phyloP scores from a whole-genome alignment of 148 eudicot species.

The Mesembryanthemum crystallinum region DNA sequence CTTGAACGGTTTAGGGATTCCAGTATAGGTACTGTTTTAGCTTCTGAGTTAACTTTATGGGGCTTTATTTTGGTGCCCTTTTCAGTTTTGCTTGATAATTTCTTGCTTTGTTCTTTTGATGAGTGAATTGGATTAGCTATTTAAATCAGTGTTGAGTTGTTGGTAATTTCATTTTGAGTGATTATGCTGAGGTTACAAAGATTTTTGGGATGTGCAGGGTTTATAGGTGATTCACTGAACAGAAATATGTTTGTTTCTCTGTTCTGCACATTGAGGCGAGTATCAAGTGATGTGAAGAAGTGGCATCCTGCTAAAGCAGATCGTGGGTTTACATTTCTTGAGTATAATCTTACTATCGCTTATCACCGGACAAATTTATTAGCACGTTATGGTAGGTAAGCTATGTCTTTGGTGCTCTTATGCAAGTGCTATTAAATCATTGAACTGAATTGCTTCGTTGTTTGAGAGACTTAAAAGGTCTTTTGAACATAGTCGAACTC shows the following conservation, averaged over 20 bases:
- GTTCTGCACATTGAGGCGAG: constrained; percentile 67
- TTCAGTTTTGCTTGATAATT: neutral
- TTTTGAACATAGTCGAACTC: neutral
- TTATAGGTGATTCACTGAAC: constrained; percentile 94
- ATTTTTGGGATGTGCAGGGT: constrained; percentile 72
- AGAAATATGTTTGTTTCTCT: constrained; percentile 98
- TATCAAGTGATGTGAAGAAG: constrained; percentile 71
- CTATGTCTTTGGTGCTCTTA: constrained; percentile 20
- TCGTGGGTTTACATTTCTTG: constrained; percentile 85
- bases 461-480: neutral
- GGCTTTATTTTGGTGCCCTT: neutral
- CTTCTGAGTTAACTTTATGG: constrained; percentile 2
- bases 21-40: constrained; percentile 50
- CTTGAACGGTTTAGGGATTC: constrained; percentile 54
- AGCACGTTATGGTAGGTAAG: constrained; percentile 99
- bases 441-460: neutral
- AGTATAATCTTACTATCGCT: constrained; percentile 82
- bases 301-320: constrained; percentile 99
- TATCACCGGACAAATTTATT: constrained; percentile 92
- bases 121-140: no score
- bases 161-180: neutral
- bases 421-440: constrained; percentile 11
- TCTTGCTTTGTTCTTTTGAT: no score
- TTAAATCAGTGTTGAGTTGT: neutral
- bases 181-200: constrained; percentile 29